Evolutionary conservation across 352 stramenopile species (phyloP), one percentile per base, ranked within the genome.

Genomic region (Elongisporangium undulatum): DNA sequence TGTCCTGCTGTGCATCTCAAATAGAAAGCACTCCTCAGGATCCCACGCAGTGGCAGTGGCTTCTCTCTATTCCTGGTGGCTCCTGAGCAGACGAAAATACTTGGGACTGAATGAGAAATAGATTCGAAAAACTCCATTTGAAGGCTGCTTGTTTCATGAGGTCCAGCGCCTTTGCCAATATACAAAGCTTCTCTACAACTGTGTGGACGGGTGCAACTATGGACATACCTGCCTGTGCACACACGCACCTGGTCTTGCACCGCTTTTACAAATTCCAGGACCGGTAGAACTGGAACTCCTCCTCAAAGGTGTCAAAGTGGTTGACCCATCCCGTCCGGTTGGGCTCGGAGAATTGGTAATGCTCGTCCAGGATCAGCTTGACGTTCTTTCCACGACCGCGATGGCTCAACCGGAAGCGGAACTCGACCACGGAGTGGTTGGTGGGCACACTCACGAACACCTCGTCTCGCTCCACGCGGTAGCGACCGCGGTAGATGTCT

Each of bases 211-310:
- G 34, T 45, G 34, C 34, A 45, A 45, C 34, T 45, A 16, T 45
- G 34, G 34, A 41, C 13, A 4, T 62, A 9, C 19, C 49, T 23
- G 15, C 49, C 49, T 15, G 22, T 13, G 19, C 49, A 58, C 16
- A 0, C 53, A 58, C 26, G 13, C 41, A 22, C 23, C 29, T n/a
- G 12, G 21, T 16, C 39, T 15, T 21, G 29, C n/a, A 20, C 41
- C 1, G 19, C 51, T 53, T 19, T 72, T 69, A 89, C 15, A 90
- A 57, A 53, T 82, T 71, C 82, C 80, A 87, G 23, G 74, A 83
- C 21, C 80, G 75, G 54, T 89, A 87, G 67, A 79, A 94, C 49
- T 85, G 76, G 67, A 94, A 90, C 59, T 88, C 78, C 29, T 94
- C 84, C 5, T 89, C 72, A 39, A 67, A 62, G 21, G 80, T 91